Evolutionary conservation across 805 yeast genomes (phyloP), one percentile per base, ranked within the genome.

Genomic region (Metschnikowia shivogae): DNA sequence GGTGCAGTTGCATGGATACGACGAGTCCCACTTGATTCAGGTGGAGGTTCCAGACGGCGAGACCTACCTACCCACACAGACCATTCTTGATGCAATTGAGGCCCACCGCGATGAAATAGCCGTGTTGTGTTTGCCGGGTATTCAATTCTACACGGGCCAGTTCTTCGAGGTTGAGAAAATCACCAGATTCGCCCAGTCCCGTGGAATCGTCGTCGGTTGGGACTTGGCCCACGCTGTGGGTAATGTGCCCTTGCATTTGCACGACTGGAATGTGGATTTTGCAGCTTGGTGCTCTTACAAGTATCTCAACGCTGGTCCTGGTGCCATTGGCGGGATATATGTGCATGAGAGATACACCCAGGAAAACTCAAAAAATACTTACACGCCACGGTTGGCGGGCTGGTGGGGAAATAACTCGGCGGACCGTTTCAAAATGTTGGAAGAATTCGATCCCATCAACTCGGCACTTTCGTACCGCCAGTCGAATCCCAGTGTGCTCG

Each of bases 231-330:
- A 90, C 62, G 96, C 95, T 1, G 92, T 75, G 1, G 98, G 97
- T 2, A 92, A 92, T 62, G 90, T 88, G 2, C 82, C 80, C 6
- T 64, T 92, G 42, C 56, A 75, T 39, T 67, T 90, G 42, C 97
- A 90, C 61, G 88, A 86, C 39, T 90, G 97, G 96, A 68, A 76
- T 45, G 93, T 87, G 4, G 98, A 90, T 64, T 89, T 90, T 69
- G 98, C 97, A 1, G 88, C 80, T 14, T 90, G 96, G 89, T 90
- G 98, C 62, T 82, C 95, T 4, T 90, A 90, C 72, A 90, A 90
- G 62, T 90, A 90, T 61, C 66, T 90, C 51, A 92, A 92, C 61
- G 64, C 95, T 3, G 98, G 98, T 0, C 97, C 98, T 0, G 98
- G 98, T 37, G 92, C 82, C 5, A 86, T 89, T 52, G 96, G 89